Base-by-base conservation (phyloP, 1,284 basidiomycete genomes). In the Athelia psychrophila region DNA sequence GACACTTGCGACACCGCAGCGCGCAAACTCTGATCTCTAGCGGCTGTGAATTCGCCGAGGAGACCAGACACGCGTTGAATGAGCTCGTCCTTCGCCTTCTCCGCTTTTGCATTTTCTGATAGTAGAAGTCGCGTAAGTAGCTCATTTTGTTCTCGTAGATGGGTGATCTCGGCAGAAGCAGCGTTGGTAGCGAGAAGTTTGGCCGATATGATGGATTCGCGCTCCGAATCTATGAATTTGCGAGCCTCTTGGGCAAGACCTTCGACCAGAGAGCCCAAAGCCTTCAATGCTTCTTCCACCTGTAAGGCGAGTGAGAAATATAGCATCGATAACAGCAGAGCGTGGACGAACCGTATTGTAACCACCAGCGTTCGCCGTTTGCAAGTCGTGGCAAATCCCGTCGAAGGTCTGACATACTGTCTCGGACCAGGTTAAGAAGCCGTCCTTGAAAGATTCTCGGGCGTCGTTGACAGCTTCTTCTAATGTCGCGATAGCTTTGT, bases 111-210 rank as follows among this genome's bases (percentile, higher is more conserved):
- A 62, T 79, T 82, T 67, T 95, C 91, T 3, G 79, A 70, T 55
- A 84, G 79, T 2, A 95, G 70, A 54, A 92, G 71, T 22, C 75
- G 73, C 1, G 71, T 68, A 25, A 97, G 75, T 1, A 78, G 67
- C n/a, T 75, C 74, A 61, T 95, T 95, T 64, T 95, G 92, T 47
- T 80, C 73, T 54, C 79, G 79, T 19, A 96, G 73, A 22, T 83
- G 81, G 1, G 70, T 63, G 30, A 91, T 78, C 72, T 94, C 90
- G 4, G 76, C 69, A 18, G 77, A 70, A 0, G 80, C 77, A 3
- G 81, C 75, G 44, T 73, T 72, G 12, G 80, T 73, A 0, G 80
- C 74, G 30, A 84, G 64, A 3, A 70, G 61, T 52, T 81, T 80
- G 3, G 82, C 75, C 49, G 81, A 74, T 20, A 71, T 66, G 3